A percentile compares a stretch with the other conserved stretches of the same genome.
phyloP scores from a whole-genome alignment of 176 grass and related monocot species.

The Rhynchospora pubera region DNA sequence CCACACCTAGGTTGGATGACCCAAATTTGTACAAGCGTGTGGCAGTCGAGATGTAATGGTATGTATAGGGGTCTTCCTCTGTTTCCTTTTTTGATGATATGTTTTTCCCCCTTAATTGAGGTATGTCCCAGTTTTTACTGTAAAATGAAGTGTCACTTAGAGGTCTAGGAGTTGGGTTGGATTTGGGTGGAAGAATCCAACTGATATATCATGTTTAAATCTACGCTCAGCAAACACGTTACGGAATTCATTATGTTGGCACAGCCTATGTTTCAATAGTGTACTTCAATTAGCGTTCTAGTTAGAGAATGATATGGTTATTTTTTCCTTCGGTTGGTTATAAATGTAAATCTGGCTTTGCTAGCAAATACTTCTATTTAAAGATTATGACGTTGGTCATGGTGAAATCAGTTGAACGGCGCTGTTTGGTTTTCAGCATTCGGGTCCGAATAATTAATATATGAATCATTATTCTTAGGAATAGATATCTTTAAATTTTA shows the following conservation, averaged over 20 bases:
- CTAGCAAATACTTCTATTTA: background rate
- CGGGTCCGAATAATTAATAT: background rate
- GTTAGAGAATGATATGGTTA: background rate
- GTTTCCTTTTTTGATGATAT: background rate
- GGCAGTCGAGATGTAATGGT: constrained; percentile 26
- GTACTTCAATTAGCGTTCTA: background rate
- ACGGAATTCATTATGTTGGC: background rate
- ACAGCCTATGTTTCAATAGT: background rate
- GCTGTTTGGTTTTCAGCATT: background rate
- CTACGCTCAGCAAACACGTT: background rate
- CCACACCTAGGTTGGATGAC: constrained; percentile 34
- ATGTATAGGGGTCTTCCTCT: background rate
- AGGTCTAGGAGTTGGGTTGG: background rate
- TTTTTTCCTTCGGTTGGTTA: background rate
- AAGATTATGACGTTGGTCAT: background rate
- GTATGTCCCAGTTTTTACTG: background rate
- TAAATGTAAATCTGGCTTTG: background rate
- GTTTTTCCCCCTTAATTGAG: background rate
- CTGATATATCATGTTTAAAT: background rate
- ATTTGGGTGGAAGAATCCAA: background rate
- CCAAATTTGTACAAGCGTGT: constrained; percentile 33
- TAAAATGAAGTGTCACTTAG: background rate
- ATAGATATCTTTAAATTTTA: background rate
- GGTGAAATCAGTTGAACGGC: background rate
- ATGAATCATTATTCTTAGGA: background rate